Base-by-base conservation (phyloP, 805 yeast species). In the Candida vartiovaarae region DNA sequence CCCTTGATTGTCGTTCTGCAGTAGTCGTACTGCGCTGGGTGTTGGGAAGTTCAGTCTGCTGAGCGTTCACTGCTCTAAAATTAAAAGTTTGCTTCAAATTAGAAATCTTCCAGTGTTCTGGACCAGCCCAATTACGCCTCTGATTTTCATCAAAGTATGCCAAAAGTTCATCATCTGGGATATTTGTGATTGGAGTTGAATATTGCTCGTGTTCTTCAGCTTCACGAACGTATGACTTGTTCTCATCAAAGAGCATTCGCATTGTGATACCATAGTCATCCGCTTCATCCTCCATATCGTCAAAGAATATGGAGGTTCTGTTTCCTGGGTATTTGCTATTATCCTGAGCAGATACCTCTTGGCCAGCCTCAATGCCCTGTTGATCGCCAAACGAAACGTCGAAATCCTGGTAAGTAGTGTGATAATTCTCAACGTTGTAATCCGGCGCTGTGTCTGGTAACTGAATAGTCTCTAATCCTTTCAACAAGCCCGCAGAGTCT, bases 51-150 rank as follows among this genome's bases (percentile, higher is more conserved):
- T 24, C 4, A 5, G 30, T 24, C 11, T 15, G 39, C 5, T 34
- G 30, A 24, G 34, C 42, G 8, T 32, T 20, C 5, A n/a, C 45
- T 42, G 36, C 25, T 11, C 42, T 32, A 8, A 43, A n/a, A 20
- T 49, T 52, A 67, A 67, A 34, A 3, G 30, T n/a, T 20, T 36
- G 51, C 55, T 77, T 82, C 36, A 82, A 60, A 27, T 77, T 75
- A 32, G 74, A 67, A 24, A 91, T 82, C 62, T 83, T 84, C 97
- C 97, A 91, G 64, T 87, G 93, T 53, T 86, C 91, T 10, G 91
- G 84, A 4, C 97, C 97, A 32, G 95, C 76, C 96, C 97, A 90
- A 56, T 80, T 84, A 24, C 60, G 61, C 45, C 72, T 74, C 62
- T 86, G 71, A 20, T 77, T 72, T 42, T 78, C 80, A 57, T 89